A percentile compares a stretch with the other conserved stretches of the same genome.
Evolutionary conservation across 257 asterid species (phyloP).

Genomic region (Striga asiatica): DNA sequence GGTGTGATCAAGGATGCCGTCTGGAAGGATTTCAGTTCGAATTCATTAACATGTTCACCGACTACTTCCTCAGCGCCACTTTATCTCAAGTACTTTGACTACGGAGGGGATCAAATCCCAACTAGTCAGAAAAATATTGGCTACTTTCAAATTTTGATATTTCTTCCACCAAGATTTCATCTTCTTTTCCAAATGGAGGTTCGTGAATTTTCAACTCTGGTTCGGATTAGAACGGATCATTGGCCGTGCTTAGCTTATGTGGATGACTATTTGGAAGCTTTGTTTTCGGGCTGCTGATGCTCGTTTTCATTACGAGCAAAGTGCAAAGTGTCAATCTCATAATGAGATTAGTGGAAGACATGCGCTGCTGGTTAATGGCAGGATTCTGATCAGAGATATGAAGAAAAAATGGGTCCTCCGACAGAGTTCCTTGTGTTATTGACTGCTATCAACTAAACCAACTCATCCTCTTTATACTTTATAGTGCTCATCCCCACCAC

Average conservation of each 20-base stretch:
- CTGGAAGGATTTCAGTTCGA: conserved; percentile 47
- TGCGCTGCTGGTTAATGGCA: no score
- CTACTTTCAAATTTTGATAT: conserved; percentile 53
- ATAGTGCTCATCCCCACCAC: no score
- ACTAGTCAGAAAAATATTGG: conserved; percentile 42
- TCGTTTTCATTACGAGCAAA: no score
- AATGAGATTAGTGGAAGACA: no score
- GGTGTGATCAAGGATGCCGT: conserved; percentile 44
- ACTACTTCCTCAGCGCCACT: conserved; percentile 50
- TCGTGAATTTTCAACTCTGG: conserved; percentile 55
- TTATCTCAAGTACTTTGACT: conserved; percentile 57
- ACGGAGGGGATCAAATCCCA: conserved; percentile 24
- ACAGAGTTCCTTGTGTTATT: no score
- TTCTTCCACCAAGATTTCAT: conserved; percentile 93
- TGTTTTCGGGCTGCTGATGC: conserved; percentile 40
- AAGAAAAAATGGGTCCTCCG: no score
- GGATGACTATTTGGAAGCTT: conserved; percentile 87
- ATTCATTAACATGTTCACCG: conserved; percentile 27
- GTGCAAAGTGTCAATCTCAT: no score
- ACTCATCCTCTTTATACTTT: no score
- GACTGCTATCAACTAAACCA: no score
- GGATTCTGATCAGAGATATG: no score
- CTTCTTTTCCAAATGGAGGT: conserved; percentile 91
- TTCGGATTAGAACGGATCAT: conserved; percentile 86
- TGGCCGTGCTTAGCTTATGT: conserved; percentile 97